Conservation (phyloP, 2,329 filamentous ascomycete species). For the Chrysoporthe cubensis region DNA sequence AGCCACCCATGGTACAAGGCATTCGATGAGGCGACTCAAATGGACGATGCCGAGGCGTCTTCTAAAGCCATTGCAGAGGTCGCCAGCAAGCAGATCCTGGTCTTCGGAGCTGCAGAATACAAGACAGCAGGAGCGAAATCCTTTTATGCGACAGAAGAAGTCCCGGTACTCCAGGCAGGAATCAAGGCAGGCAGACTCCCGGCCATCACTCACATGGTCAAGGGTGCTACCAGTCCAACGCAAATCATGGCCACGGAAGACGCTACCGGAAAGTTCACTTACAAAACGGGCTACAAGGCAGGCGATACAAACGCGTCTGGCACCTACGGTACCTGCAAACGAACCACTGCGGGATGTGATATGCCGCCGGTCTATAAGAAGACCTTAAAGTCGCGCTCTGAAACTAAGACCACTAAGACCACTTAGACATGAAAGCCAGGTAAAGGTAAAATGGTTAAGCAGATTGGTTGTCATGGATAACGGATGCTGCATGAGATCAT, state of each 20-base stretch:
- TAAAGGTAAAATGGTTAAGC: background rate
- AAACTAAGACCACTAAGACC: background rate
- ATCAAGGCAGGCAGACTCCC: background rate
- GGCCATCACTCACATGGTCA: background rate
- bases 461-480: conserved; percentile 1
- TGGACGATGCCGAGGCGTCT: conserved; percentile 5
- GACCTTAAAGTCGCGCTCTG: background rate
- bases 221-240: conserved; percentile 6
- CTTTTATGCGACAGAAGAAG: background rate
- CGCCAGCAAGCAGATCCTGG: conserved; percentile 7
- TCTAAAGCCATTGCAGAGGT: background rate
- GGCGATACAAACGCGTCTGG: conserved; percentile 2
- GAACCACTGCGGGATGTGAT: background rate
- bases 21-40: background rate
- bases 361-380: background rate
- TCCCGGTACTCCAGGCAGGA: background rate
- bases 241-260: conserved; percentile 6
- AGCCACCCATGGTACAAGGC: conserved; percentile 4
- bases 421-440: background rate
- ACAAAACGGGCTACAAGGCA: background rate
- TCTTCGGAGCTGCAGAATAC: conserved; percentile 5
- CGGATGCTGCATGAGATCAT: background rate
- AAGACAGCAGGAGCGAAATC: background rate
- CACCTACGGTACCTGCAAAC: conserved; percentile 4
- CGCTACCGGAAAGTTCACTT: background rate